phyloP scores from a whole-genome alignment of 176 grass and related monocot species.

The Microstegium vimineum region DNA sequence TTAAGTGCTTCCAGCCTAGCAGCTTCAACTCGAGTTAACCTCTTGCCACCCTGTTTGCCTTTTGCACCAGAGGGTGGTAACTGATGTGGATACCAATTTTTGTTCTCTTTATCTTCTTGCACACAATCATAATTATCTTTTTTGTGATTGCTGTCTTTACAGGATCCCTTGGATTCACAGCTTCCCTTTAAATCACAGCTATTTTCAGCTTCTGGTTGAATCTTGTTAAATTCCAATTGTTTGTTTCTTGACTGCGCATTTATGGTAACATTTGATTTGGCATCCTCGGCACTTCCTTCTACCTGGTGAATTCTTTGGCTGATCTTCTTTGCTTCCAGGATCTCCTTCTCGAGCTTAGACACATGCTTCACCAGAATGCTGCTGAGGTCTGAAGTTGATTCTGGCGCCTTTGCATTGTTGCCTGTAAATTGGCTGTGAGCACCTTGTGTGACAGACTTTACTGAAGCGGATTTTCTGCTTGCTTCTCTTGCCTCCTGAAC shows the following conservation, averaged over 20 bases:
- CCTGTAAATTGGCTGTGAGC: neutral
- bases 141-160: constrained; percentile 22
- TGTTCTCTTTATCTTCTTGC: constrained; percentile 58
- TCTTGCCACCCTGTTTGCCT: constrained; percentile 29
- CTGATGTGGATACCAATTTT: constrained; percentile 1
- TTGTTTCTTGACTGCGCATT: constrained; percentile 8
- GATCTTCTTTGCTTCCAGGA: constrained; percentile 57
- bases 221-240: constrained; percentile 18
- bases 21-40: constrained; percentile 52
- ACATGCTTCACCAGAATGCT: constrained; percentile 61
- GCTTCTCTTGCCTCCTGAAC: constrained; percentile 54
- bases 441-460: constrained; percentile 14
- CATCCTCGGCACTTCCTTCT: constrained; percentile 18
- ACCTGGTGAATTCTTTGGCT: neutral
- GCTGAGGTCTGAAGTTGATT: constrained; percentile 30
- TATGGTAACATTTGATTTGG: neutral
- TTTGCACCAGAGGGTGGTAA: constrained; percentile 35
- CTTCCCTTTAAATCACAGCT: constrained; percentile 3
- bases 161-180: neutral
- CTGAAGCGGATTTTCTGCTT: constrained; percentile 23
- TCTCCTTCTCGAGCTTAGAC: constrained; percentile 62
- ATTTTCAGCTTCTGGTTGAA: constrained; percentile 20
- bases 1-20: constrained; percentile 53
- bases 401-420: neutral
- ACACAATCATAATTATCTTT: neutral